Percentiles rank a stretch among this genome's conserved stretches.
These are phyloP conservation scores for Penstemon eatonii DNA, from an alignment of 257 asterid genomes.

Conservation along the genomic window DNA sequence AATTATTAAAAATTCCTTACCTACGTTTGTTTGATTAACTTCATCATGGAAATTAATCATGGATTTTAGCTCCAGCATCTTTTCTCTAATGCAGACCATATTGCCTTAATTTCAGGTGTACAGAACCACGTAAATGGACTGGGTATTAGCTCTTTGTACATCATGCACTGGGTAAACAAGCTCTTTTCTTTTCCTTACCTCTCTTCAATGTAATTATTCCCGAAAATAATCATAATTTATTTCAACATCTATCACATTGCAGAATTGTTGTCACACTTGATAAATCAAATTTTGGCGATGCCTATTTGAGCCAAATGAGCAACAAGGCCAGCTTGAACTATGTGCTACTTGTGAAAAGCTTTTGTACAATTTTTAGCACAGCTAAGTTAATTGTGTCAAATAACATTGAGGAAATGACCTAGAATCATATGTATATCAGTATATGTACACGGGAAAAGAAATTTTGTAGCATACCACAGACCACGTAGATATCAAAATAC, in stretches of 20 bases:
- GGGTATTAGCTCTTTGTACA: conserved; percentile 14
- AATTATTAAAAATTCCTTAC: neutral
- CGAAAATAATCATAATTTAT: neutral
- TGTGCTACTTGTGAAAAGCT: neutral
- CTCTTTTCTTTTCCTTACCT: conserved; percentile 25
- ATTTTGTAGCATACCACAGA: conserved; percentile 29
- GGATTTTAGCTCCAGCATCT: neutral
- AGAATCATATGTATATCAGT: neutral
- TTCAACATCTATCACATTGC: neutral
- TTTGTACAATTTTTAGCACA: neutral
- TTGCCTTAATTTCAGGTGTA: conserved; percentile 31
- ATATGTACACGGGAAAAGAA: conserved; percentile 2
- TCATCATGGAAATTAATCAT: neutral
- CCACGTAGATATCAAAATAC: neutral
- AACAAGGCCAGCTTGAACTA: neutral
- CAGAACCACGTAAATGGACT: conserved; percentile 11
- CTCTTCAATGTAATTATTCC: neutral
- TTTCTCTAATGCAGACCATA: neutral
- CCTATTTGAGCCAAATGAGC: conserved; percentile 9
- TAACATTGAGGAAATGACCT: conserved; percentile 1
- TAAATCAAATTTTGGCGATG: neutral
- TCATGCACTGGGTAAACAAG: conserved; percentile 18
- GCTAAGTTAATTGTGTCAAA: conserved; percentile 9
- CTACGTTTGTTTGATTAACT: conserved; percentile 4
- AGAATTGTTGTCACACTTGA: conserved; percentile 2